These are phyloP conservation scores for Malus orientalis DNA, from an alignment of 306 rosid species.

Conservation along the genomic window DNA sequence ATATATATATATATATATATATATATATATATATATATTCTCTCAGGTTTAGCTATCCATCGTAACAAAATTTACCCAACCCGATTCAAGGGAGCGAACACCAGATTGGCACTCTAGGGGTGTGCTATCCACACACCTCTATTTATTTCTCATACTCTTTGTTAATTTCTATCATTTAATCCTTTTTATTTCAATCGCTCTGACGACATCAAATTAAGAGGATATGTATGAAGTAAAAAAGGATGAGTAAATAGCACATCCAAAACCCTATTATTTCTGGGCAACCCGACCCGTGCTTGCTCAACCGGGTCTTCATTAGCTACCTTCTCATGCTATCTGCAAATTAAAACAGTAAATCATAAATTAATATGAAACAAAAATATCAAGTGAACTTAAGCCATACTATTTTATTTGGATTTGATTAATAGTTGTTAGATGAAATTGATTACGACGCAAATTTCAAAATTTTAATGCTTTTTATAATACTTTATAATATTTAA, in stretches of 20 bases:
- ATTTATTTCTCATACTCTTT: too few species aligned
- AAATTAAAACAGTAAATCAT: not conserved
- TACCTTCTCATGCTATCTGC: constrained; percentile 15
- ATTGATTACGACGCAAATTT: too few species aligned
- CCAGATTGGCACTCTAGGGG: too few species aligned
- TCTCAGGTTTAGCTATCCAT: not conserved
- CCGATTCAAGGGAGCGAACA: too few species aligned
- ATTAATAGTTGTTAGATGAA: too few species aligned
- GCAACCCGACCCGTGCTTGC: not conserved
- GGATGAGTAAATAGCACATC: not conserved
- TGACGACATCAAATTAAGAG: too few species aligned
- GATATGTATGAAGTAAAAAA: too few species aligned
- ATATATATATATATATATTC: not conserved
- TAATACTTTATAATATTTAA: too few species aligned
- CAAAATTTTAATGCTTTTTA: too few species aligned
- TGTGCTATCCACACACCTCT: accelerated
- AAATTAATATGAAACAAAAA: not conserved
- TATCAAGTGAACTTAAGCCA: not conserved
- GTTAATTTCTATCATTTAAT: too few species aligned
- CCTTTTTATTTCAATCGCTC: too few species aligned
- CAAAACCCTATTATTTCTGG: not conserved
- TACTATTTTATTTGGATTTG: not conserved
- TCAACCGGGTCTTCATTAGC: not conserved
- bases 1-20: too few species aligned
- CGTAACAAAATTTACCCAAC: constrained; percentile 10